These are phyloP conservation scores for Physcomitrium patens DNA, from an alignment of 225 moss, liverwort and hornwort genomes.

Conservation along the genomic window DNA sequence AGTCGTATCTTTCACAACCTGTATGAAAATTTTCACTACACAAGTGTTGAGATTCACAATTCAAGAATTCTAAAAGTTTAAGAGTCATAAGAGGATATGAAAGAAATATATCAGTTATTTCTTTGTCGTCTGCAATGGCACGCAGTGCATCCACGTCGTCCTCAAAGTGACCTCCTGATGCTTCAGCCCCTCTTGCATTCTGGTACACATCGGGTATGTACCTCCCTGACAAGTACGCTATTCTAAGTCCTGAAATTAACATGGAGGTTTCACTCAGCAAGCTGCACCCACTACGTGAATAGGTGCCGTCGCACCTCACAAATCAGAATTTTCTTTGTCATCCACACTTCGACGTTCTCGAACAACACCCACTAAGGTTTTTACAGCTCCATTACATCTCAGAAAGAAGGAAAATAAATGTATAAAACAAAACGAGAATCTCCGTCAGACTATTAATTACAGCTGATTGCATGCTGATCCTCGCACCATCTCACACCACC, in stretches of 20 bases:
- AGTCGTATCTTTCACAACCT: not conserved
- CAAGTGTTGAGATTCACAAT: not conserved
- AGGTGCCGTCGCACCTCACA: not conserved
- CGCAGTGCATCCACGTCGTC: slow-evolving; percentile 97
- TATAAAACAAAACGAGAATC: not conserved
- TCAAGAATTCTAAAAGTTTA: slow-evolving; percentile 7
- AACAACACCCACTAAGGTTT: not conserved
- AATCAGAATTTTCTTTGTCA: not conserved
- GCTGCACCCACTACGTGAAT: not conserved
- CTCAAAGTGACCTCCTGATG: slow-evolving; percentile 92
- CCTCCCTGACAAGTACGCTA: slow-evolving; percentile 87
- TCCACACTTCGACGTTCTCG: not conserved
- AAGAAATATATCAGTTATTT: slow-evolving; percentile 84
- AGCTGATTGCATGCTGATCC: not conserved
- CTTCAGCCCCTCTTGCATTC: slow-evolving; percentile 78
- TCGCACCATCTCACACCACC: not conserved
- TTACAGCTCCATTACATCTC: not conserved
- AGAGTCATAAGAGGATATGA: slow-evolving; percentile 74
- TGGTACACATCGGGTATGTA: slow-evolving; percentile 68
- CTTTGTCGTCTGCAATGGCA: slow-evolving; percentile 89
- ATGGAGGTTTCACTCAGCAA: slow-evolving; percentile 16
- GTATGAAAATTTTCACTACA: too few species aligned
- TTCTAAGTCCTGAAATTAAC: slow-evolving; percentile 67
- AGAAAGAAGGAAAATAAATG: not conserved
- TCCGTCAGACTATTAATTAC: not conserved